These are phyloP conservation scores for Colletotrichum camelliae DNA, from an alignment of 2,329 filamentous ascomycete species.

Conservation along the genomic window DNA sequence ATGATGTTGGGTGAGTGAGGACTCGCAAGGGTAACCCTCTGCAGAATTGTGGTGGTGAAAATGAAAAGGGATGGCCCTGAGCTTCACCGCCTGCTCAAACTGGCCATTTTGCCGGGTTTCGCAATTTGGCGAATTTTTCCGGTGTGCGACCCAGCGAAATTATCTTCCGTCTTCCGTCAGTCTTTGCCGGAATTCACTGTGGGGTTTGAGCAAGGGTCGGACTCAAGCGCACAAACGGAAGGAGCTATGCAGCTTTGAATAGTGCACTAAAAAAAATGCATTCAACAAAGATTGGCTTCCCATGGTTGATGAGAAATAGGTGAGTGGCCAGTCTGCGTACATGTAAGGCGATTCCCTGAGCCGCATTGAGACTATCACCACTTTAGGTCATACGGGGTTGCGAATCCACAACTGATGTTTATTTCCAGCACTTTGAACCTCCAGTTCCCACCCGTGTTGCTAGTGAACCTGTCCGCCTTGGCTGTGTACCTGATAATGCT, in stretches of 20 bases:
- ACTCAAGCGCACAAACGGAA: neutral
- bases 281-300: neutral
- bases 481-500: neutral
- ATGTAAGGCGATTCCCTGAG: rapidly evolving
- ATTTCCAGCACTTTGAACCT: neutral
- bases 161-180: neutral
- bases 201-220: neutral
- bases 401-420: neutral
- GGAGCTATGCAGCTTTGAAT: neutral
- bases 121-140: neutral
- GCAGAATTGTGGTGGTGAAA: neutral
- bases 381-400: neutral
- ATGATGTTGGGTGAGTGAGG: neutral
- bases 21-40: neutral
- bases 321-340: neutral
- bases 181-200: neutral
- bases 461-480: neutral
- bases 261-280: neutral
- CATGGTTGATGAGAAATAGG: rapidly evolving
- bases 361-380: neutral
- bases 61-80: neutral
- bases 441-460: rapidly evolving
- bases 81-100: neutral
- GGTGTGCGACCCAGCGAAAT: neutral
- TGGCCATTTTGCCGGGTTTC: neutral